These are phyloP conservation scores for Leccinum uliginosum DNA, from an alignment of 768 basidiomycete species.

Conservation along the genomic window DNA sequence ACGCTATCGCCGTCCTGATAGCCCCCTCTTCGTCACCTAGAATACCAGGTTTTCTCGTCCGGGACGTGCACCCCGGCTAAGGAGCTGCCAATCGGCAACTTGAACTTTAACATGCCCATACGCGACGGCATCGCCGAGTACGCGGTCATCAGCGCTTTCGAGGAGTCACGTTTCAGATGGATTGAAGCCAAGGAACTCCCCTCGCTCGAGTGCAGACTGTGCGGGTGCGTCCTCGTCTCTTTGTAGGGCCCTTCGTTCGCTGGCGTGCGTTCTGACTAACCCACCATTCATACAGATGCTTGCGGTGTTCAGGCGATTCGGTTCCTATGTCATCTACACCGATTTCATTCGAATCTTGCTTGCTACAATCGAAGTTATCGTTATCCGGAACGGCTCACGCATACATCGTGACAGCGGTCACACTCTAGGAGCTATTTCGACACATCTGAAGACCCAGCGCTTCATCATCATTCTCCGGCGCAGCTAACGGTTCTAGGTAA, in stretches of 20 bases:
- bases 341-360: too few species aligned
- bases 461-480: too few species aligned
- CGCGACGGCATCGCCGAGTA: slow-evolving; percentile 81
- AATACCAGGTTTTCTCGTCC: slow-evolving; percentile 64
- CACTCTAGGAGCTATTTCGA: too few species aligned
- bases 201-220: slow-evolving; percentile 77
- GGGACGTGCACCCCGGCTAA: slow-evolving; percentile 57
- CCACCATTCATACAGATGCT: background rate
- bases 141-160: slow-evolving; percentile 86
- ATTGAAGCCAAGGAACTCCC: slow-evolving; percentile 76
- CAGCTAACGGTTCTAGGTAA: too few species aligned
- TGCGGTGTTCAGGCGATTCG: too few species aligned
- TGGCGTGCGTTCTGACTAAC: background rate
- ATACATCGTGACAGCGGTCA: too few species aligned
- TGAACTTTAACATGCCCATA: slow-evolving; percentile 73
- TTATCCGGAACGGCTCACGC: too few species aligned
- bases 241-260: background rate
- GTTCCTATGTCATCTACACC: too few species aligned
- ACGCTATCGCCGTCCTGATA: slow-evolving; percentile 8
- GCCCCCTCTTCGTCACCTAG: slow-evolving; percentile 96
- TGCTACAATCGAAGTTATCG: too few species aligned
- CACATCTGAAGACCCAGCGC: too few species aligned
- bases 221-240: slow-evolving; percentile 59
- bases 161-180: slow-evolving; percentile 80
- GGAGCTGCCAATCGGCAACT: slow-evolving; percentile 82